These are phyloP conservation scores for Amphicarpaea edgeworthii DNA, from an alignment of 306 rosid species.

Conservation along the genomic window DNA sequence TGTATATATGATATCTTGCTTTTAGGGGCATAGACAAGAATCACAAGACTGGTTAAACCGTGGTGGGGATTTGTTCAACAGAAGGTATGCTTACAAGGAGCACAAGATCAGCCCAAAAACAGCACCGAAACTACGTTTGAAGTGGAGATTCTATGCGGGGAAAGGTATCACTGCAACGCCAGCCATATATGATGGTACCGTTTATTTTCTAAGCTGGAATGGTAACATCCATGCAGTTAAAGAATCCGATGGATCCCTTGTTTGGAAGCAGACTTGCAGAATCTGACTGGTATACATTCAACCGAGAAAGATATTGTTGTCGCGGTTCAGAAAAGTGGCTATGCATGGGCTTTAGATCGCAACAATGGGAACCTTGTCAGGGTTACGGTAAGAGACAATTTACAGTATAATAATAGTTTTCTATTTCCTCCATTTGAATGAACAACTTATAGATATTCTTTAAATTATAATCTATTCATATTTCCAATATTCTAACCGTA, in stretches of 20 bases:
- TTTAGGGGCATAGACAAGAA: slow-evolving; percentile 15
- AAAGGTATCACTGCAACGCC: slow-evolving; percentile 68
- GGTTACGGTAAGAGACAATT: slow-evolving; percentile 48
- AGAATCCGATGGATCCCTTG: slow-evolving; percentile 44
- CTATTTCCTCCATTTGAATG: background rate
- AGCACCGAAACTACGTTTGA: slow-evolving; percentile 49
- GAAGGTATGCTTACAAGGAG: slow-evolving; percentile 67
- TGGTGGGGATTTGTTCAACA: slow-evolving; percentile 68
- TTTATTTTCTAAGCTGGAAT: slow-evolving; percentile 82
- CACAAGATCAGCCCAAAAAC: slow-evolving; percentile 58
- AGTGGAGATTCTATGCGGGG: slow-evolving; percentile 68
- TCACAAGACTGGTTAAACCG: slow-evolving; percentile 65
- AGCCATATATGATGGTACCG: slow-evolving; percentile 52
- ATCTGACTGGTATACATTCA: slow-evolving; percentile 58
- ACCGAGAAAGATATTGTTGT: slow-evolving; percentile 56
- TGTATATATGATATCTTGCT: background rate
- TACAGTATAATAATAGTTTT: background rate
- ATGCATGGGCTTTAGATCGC: slow-evolving; percentile 72
- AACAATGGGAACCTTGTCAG: slow-evolving; percentile 56
- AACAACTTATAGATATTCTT: background rate
- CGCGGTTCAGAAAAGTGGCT: slow-evolving; percentile 76
- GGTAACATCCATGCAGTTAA: slow-evolving; percentile 67
- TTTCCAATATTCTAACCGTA: background rate
- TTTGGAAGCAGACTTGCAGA: slow-evolving; percentile 50
- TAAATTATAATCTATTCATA: background rate